Evolutionary conservation across 768 basidiomycete species (phyloP).

Genomic region (Tulasnella sp.): DNA sequence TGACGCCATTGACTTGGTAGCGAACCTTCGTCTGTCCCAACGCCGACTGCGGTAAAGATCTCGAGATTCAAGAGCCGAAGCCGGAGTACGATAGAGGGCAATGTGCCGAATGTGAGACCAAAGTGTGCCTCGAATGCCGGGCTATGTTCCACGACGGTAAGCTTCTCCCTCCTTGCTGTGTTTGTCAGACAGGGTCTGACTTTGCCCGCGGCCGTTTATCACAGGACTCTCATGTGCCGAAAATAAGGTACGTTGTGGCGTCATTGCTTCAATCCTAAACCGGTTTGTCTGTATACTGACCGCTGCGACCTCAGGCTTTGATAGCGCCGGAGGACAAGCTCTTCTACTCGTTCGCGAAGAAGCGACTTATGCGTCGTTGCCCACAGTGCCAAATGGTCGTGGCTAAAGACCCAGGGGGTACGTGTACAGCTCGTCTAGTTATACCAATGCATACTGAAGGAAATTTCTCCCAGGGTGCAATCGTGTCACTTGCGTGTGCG

Average conservation of each 20-base stretch:
- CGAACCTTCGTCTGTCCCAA: background rate
- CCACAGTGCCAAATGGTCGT: conserved; percentile 17
- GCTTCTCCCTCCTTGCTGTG: background rate
- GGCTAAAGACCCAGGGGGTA: background rate
- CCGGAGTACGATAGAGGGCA: background rate
- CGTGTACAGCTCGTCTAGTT: background rate
- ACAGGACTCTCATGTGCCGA: background rate
- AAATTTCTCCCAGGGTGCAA: background rate
- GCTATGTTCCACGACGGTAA: background rate
- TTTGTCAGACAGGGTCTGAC: background rate
- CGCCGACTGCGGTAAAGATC: background rate
- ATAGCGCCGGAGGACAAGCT: background rate
- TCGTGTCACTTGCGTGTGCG: conserved; percentile 11
- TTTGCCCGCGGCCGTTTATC: background rate
- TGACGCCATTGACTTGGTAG: background rate
- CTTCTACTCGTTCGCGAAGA: background rate
- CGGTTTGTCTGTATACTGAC: background rate
- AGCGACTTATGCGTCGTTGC: conserved; percentile 9
- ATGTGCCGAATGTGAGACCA: background rate
- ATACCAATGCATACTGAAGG: background rate
- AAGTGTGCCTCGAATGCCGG: background rate
- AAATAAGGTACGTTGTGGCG: background rate
- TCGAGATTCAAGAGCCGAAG: background rate
- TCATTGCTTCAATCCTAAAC: background rate
- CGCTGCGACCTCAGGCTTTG: background rate